Evolutionary conservation across 2,329 filamentous ascomycete genomes (phyloP), one percentile per base, ranked within the genome.

Genomic region (Septoria petroselini): DNA sequence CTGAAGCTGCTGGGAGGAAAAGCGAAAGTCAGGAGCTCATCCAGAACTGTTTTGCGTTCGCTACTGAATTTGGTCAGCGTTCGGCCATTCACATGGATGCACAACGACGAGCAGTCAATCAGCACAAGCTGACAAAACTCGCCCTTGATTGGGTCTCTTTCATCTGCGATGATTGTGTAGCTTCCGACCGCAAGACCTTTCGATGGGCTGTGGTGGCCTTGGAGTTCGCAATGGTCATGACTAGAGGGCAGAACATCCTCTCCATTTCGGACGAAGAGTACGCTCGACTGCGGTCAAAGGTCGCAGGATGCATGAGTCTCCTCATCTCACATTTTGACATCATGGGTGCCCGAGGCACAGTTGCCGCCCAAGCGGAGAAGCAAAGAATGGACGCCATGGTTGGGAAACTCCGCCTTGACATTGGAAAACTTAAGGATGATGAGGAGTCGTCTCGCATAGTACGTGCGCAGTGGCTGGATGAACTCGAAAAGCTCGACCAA

Each of bases 311-410:
- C 69, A 98, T 98, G 93, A 91, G 89, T 15, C 79, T 98, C 18
- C 77, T 98, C 41, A 97, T 98, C 59, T 96, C 91, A 7, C 93
- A 98, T 70, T 98, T 98, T 63, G 93, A 98, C 69, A 97, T 98
- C 70, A 95, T 98, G 86, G 93, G 93, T 18, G 93, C 93, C 19
- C 83, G 91, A 63, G 95, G 91, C 5, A 96, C 85, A 34, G 78
- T 96, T 55, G 93, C 93, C 8, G 93, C 93, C 3, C 90, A 96
- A 70, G 89, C 90, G 1, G 93, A 98, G 71, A 91, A 89, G 68
- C 88, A 95, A 65, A 81, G 88, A 35, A 79, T 91, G 58, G 91
- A 96, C 62, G 85, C 88, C 21, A 75, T 90, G 52, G 81, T 86
- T 45, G 84, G 85, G 21, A 86, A 90, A 63, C 54, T 86, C 63